Percentiles rank a stretch among this genome's conserved stretches.
Evolutionary conservation across 108 stramenopile species (phyloP).

Genomic region (Nitzschia putrida): DNA sequence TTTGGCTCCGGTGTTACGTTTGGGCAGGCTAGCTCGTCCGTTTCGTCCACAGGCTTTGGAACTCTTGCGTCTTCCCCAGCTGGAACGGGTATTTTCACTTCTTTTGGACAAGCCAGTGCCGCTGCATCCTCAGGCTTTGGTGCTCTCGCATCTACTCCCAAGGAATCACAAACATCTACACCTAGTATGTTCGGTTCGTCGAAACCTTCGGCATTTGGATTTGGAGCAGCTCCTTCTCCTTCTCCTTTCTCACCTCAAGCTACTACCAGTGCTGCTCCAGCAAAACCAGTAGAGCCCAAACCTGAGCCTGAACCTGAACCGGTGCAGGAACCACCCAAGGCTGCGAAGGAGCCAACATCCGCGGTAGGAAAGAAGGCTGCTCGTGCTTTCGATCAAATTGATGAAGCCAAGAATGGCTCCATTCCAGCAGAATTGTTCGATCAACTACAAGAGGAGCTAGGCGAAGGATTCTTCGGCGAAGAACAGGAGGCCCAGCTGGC

Average conservation of each 20-base stretch:
- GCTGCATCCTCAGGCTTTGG: constrained; percentile 16
- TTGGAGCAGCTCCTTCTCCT: background rate
- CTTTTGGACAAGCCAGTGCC: background rate
- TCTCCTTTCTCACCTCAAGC: no score
- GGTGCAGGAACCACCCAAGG: no score
- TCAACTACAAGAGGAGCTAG: constrained; percentile 57
- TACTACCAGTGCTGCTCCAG: background rate
- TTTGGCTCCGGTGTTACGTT: constrained; percentile 21
- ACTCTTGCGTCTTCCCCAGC: constrained; percentile 4
- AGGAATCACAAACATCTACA: background rate
- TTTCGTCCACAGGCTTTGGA: constrained; percentile 13
- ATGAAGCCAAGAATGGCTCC: constrained; percentile 28
- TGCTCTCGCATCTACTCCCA: constrained; percentile 14
- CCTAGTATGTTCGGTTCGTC: background rate
- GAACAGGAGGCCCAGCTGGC: constrained; percentile 62
- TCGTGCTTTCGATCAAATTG: constrained; percentile 52
- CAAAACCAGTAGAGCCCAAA: background rate
- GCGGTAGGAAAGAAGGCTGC: constrained; percentile 21
- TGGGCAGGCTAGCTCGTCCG: constrained; percentile 6
- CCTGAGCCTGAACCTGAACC: no score
- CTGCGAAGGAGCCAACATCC: background rate
- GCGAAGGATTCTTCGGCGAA: constrained; percentile 82
- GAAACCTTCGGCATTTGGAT: constrained; percentile 7
- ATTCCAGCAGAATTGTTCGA: constrained; percentile 53
- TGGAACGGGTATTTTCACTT: constrained; percentile 4